Evolutionary conservation across 768 basidiomycete genomes (phyloP), one percentile per base, ranked within the genome.

Genomic region (Leucocoprinus sp.): DNA sequence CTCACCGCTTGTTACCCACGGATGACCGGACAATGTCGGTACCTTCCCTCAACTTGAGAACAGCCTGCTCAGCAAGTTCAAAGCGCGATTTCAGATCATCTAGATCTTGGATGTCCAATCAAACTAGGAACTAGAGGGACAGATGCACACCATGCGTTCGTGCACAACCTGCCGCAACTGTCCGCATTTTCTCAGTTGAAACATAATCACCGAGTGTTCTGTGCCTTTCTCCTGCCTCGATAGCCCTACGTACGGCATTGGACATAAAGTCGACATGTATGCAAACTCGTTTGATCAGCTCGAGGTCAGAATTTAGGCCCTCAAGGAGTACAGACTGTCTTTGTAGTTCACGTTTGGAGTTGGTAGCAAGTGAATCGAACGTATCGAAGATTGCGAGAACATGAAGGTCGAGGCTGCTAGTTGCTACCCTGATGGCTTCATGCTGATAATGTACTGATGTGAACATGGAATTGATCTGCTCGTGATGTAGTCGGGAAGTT

Each of bases 191-290:
- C 40, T 68, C 75, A 52, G 70, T 73, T 12, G 82, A 82, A 19
- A 92, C 86, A 60, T 90, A 92, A 58, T 87, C 86, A 8, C 82
- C 85, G 31, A 92, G 61, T 8, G 82, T 84, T 36, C 88, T 70
- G 11, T 74, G 74, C 44, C 68, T 74, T 45, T 80, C 80, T 2
- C 85, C 88, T 0, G 74, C 68, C 48, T 88, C 84, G 35, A 88
- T 84, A 2, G 82, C 78, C 53, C 71, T 80, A 27, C 83, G 70
- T 41, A 80, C 76, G 1, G 75, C 65, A 5, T 72, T 66, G 12
- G 83, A 85, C 62, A 89, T 65, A 52, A 91, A 90, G 47, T 89
- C 85, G 43, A 71, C 68, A 54, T 91, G 86, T 4, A 92, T 75
- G 34, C 66, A 66, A 5, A 92, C 78, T 24, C 71, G 70, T 21